phyloP scores from a whole-genome alignment of 2,329 filamentous ascomycete species.

The Aspergillus versicolor region DNA sequence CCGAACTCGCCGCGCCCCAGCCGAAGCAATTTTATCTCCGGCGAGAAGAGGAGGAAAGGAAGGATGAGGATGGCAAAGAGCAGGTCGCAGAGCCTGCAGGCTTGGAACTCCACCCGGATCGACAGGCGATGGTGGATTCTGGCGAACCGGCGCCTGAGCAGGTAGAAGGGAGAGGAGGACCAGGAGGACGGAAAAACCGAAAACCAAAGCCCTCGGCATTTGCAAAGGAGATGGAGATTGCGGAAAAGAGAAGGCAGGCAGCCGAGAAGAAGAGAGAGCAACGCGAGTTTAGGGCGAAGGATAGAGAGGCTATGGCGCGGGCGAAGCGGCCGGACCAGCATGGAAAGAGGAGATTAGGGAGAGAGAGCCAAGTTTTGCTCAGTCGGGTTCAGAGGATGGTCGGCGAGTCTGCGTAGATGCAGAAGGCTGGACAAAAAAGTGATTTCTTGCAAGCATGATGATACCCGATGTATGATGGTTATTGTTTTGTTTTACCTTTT shows the following conservation, averaged over 20 bases:
- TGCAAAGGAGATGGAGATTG: slow-evolving; percentile 68
- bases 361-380: slow-evolving; percentile 75
- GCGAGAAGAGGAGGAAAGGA: slow-evolving; percentile 26
- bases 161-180: slow-evolving; percentile 27
- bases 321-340: slow-evolving; percentile 61
- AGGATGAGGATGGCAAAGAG: not conserved
- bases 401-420: slow-evolving; percentile 32
- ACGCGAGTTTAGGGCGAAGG: slow-evolving; percentile 69
- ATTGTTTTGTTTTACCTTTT: not conserved
- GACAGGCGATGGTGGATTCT: slow-evolving; percentile 58
- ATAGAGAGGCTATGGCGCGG: slow-evolving; percentile 64
- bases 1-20: slow-evolving; percentile 44
- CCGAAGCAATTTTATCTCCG: slow-evolving; percentile 33
- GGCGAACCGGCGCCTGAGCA: slow-evolving; percentile 25
- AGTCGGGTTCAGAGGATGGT: slow-evolving; percentile 76
- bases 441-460: slow-evolving; percentile 15
- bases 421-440: slow-evolving; percentile 12
- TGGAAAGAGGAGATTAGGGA: slow-evolving; percentile 75
- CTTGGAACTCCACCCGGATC: slow-evolving; percentile 60
- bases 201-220: slow-evolving; percentile 52
- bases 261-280: slow-evolving; percentile 65
- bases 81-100: slow-evolving; percentile 34
- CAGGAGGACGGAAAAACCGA: slow-evolving; percentile 29
- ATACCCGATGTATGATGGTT: slow-evolving; percentile 16
- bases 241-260: slow-evolving; percentile 58